Conservation (phyloP, 2,329 filamentous ascomycete species). For the Thielaviopsis euricoi region DNA sequence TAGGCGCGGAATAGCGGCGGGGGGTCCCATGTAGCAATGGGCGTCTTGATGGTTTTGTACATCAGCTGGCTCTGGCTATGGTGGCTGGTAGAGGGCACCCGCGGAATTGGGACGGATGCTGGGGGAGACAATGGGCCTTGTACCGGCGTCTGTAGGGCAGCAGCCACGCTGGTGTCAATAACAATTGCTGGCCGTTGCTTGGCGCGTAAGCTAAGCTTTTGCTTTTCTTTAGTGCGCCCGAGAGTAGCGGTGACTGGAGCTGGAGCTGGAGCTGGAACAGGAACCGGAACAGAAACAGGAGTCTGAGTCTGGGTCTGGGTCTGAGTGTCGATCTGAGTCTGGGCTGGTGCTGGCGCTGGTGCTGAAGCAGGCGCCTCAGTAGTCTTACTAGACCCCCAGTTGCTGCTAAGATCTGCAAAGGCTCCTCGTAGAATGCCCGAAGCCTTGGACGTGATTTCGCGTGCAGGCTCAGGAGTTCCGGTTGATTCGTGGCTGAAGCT, state of each 20-base stretch:
- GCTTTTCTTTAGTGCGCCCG: conserved; percentile 11
- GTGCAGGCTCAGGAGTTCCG: neutral
- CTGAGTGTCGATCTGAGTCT: no score
- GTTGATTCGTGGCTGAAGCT: no score
- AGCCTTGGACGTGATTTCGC: conserved; percentile 4
- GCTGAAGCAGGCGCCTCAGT: no score
- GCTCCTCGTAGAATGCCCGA: conserved; percentile 21
- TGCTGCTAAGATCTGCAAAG: conserved; percentile 26
- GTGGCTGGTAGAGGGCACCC: conserved; percentile 7
- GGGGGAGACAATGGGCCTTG: conserved; percentile 6
- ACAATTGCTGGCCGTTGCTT: conserved; percentile 7
- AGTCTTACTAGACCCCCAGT: no score
- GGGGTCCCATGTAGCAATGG: conserved; percentile 39
- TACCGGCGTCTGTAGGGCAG: neutral
- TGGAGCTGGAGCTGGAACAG: neutral
- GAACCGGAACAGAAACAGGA: no score
- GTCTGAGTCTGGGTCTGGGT: no score
- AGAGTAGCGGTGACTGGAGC: conserved; percentile 1
- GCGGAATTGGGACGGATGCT: conserved; percentile 8
- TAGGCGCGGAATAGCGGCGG: conserved; percentile 78
- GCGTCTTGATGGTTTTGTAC: conserved; percentile 14
- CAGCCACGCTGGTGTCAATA: conserved; percentile 11
- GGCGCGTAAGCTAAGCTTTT: conserved; percentile 4
- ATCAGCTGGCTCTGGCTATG: conserved; percentile 11
- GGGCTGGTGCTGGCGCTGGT: no score